Evolutionary conservation across 805 yeast genomes (phyloP).

Genomic region (Phaffomyces opuntiae): DNA sequence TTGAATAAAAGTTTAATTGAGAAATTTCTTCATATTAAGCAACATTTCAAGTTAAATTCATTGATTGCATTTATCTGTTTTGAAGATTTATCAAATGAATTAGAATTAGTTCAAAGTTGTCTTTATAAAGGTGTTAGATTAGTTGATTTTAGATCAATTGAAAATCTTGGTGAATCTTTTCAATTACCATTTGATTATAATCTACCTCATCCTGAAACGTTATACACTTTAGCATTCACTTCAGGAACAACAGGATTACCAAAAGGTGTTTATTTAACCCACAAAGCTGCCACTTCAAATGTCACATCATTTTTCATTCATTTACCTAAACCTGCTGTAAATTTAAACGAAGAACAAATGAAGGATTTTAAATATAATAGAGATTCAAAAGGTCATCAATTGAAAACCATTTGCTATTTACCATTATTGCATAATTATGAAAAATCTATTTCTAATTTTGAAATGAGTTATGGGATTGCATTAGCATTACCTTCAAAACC

Average conservation of each 20-base stretch:
- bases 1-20: conserved; percentile 34
- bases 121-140: conserved; percentile 40
- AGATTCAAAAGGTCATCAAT: conserved; percentile 5
- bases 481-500: conserved; percentile 40
- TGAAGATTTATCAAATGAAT: no score
- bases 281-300: conserved; percentile 33
- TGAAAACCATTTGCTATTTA: conserved; percentile 33
- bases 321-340: neutral
- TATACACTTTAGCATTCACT: conserved; percentile 40
- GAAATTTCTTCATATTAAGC: conserved; percentile 35
- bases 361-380: conserved; percentile 6
- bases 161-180: conserved; percentile 22
- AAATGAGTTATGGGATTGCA: conserved; percentile 29
- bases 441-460: conserved; percentile 36
- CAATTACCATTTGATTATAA: conserved; percentile 25
- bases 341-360: neutral
- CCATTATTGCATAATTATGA: conserved; percentile 56
- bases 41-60: conserved; percentile 18
- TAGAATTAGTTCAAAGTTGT: conserved; percentile 18
- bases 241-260: conserved; percentile 62
- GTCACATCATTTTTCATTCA: conserved; percentile 20
- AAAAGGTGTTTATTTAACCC: conserved; percentile 48
- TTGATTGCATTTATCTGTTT: conserved; percentile 13
- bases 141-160: conserved; percentile 34
- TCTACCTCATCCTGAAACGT: conserved; percentile 17